Evolutionary conservation across 345 rosid species (phyloP), one percentile per base, ranked within the genome.

Genomic region (Adansonia digitata): DNA sequence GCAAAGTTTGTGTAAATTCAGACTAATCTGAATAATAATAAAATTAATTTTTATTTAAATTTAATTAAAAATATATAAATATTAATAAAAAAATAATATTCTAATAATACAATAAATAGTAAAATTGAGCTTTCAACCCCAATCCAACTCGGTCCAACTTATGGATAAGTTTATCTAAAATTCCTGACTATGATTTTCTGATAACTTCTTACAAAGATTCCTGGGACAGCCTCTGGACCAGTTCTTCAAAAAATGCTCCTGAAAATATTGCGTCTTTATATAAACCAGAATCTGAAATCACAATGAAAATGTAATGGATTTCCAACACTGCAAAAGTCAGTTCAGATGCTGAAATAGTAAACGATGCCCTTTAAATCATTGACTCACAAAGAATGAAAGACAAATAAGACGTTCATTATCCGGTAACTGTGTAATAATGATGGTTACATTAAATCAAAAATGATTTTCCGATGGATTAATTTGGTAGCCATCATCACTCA

Each of bases 401-500:
- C 20, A 45, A 43, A 59, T 60, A 35, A 29, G 29, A 60, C 18
- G 27, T 46, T 61, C 57, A n/a, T n/a, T 60, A 11, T 59, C 67
- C 9, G 69, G 29, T 43, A 73, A 53, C 63, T 15, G 15, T 75
- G 77, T 17, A 26, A 22, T 26, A 53, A 64, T 17, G 64, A 55
- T n/a, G n/a, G n/a, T n/a, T n/a, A n/a, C n/a, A 65, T 68, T 17
- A 80, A 75, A 79, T 80, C 75, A 77, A 75, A 79, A 70, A 68
- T 70, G 17, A 69, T 24, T 68, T 26, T 79, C 46, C 51, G 73
- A 35, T 69, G 71, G 83, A 77, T 59, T n/a, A 55, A 43, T 46
- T 76, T 42, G 43, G 64, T 56, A 67, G 73, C 81, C 86, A 79
- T n/a, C n/a, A n/a, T 59, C 81, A 71, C 75, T 81, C 77, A 46